These are phyloP conservation scores for Ceriops tagal DNA, from an alignment of 345 rosid genomes.

Conservation along the genomic window DNA sequence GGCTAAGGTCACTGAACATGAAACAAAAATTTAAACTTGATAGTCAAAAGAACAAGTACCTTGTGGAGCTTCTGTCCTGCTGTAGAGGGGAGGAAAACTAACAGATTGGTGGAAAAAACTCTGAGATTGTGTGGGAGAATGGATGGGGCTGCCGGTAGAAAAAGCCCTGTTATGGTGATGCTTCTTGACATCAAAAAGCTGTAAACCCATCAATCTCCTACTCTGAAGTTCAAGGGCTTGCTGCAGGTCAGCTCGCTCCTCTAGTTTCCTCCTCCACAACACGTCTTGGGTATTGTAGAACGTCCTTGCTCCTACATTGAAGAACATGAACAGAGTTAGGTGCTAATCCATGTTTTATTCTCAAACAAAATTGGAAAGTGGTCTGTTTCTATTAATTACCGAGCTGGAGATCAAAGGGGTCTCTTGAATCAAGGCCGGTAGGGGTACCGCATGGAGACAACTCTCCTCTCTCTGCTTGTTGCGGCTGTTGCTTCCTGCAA, in stretches of 20 bases:
- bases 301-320: conserved; percentile 51
- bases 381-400: conserved; percentile 31
- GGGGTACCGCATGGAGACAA: conserved; percentile 67
- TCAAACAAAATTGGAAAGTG: background rate
- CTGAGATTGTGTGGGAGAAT: conserved; percentile 48
- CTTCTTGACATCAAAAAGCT: conserved; percentile 76
- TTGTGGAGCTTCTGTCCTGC: conserved; percentile 22
- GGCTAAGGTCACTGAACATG: background rate
- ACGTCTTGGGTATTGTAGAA: conserved; percentile 59
- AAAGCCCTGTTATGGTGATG: conserved; percentile 67
- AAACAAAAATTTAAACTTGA: background rate
- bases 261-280: conserved; percentile 68
- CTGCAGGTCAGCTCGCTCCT: conserved; percentile 67
- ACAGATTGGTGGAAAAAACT: conserved; percentile 48
- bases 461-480: conserved; percentile 49
- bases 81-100: conserved; percentile 43
- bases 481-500: conserved; percentile 51
- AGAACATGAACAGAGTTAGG: background rate
- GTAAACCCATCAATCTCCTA: conserved; percentile 68
- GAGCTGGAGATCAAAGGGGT: conserved; percentile 46
- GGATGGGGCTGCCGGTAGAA: conserved; percentile 55
- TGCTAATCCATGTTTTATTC: background rate
- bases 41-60: conserved; percentile 24
- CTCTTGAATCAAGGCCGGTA: conserved; percentile 72
- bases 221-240: conserved; percentile 76